phyloP scores from a whole-genome alignment of 495 filamentous ascomycete genomes.

The Neurospora cerealis region DNA sequence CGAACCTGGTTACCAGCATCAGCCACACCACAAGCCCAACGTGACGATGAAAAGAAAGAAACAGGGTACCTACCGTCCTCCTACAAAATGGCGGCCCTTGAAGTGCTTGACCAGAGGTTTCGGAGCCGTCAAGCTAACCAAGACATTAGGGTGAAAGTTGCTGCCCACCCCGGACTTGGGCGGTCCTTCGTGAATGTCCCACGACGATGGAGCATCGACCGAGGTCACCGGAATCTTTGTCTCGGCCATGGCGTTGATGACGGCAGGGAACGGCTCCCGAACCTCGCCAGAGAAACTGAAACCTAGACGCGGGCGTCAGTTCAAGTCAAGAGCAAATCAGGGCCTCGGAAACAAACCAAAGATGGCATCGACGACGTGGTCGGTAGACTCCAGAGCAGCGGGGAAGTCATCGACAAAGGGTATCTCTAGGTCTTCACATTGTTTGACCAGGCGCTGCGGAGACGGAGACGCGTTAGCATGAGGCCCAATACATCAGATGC shows the following conservation, averaged over 20 bases:
- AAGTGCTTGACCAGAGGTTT: slow-evolving; percentile 87
- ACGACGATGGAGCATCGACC: slow-evolving; percentile 86
- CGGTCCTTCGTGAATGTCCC: slow-evolving; percentile 84
- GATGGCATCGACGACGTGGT: slow-evolving; percentile 87
- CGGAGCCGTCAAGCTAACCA: slow-evolving; percentile 88
- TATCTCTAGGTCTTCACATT: slow-evolving; percentile 71
- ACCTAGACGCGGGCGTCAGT: slow-evolving; percentile 32
- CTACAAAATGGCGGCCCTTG: slow-evolving; percentile 78
- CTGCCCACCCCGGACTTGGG: slow-evolving; percentile 68
- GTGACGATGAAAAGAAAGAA: neutral
- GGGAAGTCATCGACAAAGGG: slow-evolving; percentile 79
- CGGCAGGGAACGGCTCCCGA: slow-evolving; percentile 74
- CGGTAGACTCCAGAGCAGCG: slow-evolving; percentile 49
- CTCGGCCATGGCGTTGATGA: slow-evolving; percentile 66
- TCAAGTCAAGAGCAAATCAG: neutral
- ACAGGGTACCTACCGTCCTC: slow-evolving; percentile 48
- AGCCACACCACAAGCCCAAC: slow-evolving; percentile 3
- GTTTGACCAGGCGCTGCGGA: slow-evolving; percentile 63
- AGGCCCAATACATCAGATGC: neutral
- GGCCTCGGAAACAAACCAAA: slow-evolving; percentile 50
- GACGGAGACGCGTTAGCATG: slow-evolving; percentile 13
- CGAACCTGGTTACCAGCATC: slow-evolving; percentile 47
- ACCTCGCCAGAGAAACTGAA: slow-evolving; percentile 93
- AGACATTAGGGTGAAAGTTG: slow-evolving; percentile 62
- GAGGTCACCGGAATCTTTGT: slow-evolving; percentile 70